Base-by-base conservation (phyloP, 2,329 filamentous ascomycete genomes). In the Stagonosporopsis tanaceti region DNA sequence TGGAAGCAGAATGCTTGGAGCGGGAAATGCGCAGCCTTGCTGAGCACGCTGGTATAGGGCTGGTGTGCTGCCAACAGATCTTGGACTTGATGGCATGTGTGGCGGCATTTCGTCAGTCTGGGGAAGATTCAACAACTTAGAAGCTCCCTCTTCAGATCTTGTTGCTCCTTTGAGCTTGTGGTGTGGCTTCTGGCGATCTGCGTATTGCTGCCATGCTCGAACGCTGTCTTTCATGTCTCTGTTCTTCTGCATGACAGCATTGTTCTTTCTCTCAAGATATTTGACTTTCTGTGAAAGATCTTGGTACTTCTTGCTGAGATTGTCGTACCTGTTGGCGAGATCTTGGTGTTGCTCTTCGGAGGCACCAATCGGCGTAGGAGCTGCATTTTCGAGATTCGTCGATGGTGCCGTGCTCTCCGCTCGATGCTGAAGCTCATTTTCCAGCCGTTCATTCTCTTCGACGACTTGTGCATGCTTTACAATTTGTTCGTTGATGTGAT, bases 221-320 rank as follows among this genome's bases (percentile, higher is more conserved):
- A 76, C 74, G 32, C 61, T 76, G 14, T 76, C 68, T 51, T 80
- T 80, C 67, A 78, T 77, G 2, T 76, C 69, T 41, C 66, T 71
- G 50, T 77, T 75, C 50, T 75, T 73, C 41, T 70, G 61, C 70
- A 69, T 76, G 42, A 72, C 75, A 37, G 52, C 59, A 2, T 50
- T 60, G 35, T 74, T 75, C 59, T 75, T 75, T 51, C 64, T 71
- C 38, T 76, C 67, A 8, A 71, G 57, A 44, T 76, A 76, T 53
- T 66, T 73, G 3, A 70, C 56, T 46, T 66, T 67, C 22, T 73
- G 67, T 22, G 57, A 57, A 2, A 62, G 60, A 40, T 73, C 65
- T 24, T 68, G 67, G 28, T 72, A 70, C 47, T 64, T 66, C 53
- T 71, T 72, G 39, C 61, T 68, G 34, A 80, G 58, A 15, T 74